Percentiles rank a stretch among this genome's conserved stretches.
phyloP scores from a whole-genome alignment of 2,329 filamentous ascomycete genomes.

The Cladosporium austrohemisphaericum region DNA sequence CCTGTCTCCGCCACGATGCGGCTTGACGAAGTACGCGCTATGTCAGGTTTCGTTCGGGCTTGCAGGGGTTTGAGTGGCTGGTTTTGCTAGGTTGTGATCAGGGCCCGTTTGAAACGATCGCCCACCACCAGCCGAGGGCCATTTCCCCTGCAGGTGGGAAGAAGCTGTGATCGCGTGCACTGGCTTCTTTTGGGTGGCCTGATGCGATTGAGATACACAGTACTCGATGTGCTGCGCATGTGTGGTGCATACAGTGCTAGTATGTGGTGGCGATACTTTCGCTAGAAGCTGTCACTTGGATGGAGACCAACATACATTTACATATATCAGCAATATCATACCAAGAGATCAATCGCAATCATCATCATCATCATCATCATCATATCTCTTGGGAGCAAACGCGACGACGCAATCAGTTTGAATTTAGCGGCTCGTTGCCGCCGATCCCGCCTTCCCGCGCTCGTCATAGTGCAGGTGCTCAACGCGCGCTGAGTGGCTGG shows the following conservation, averaged over 20 bases:
- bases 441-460: slow-evolving; percentile 4
- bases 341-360: not conserved
- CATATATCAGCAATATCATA: not conserved
- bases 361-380: not conserved
- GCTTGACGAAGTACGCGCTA: not conserved
- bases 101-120: slow-evolving; percentile 1
- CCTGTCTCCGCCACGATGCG: slow-evolving; percentile 7
- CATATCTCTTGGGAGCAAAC: slow-evolving; percentile 1
- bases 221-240: not conserved
- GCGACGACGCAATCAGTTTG: not conserved
- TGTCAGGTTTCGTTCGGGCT: not conserved
- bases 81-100: no score
- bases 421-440: not conserved
- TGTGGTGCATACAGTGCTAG: no score
- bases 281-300: no score
- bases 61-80: not conserved
- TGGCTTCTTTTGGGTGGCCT: not conserved
- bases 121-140: not conserved
- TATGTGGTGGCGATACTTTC: no score
- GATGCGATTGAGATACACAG: not conserved
- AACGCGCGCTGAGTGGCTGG: not conserved
- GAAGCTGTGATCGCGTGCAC: slow-evolving; percentile 11
- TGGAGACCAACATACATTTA: no score
- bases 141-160: not conserved
- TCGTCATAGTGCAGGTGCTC: slow-evolving; percentile 4